phyloP scores from a whole-genome alignment of 2,329 filamentous ascomycete species.

The Thermomyces lanuginosus region DNA sequence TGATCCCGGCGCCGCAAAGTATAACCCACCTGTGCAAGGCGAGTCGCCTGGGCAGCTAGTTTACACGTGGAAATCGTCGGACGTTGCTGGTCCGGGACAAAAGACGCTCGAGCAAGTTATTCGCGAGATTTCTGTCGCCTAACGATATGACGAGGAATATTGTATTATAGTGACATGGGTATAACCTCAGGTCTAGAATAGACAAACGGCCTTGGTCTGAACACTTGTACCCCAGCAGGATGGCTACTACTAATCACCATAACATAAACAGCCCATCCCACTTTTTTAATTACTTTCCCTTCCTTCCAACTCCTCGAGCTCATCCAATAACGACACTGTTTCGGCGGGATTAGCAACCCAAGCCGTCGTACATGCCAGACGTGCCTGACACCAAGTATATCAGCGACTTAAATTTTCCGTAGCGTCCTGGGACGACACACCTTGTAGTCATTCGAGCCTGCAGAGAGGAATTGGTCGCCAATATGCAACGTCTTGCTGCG shows the following conservation, averaged over 20 bases:
- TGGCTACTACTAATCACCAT: too few relatives aligned
- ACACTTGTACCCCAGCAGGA: too few relatives aligned
- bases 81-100: too few relatives aligned
- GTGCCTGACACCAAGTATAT: conserved; percentile 33
- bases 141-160: too few relatives aligned
- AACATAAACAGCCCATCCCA: too few relatives aligned
- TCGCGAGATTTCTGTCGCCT: conserved; percentile 3
- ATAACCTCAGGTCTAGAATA: too few relatives aligned
- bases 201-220: too few relatives aligned
- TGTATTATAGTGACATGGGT: too few relatives aligned
- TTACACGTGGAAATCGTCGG: conserved; percentile 4
- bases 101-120: conserved; percentile 6
- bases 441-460: conserved; percentile 95
- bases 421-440: too few relatives aligned
- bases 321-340: conserved; percentile 77
- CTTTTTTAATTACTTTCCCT: too few relatives aligned
- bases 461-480: conserved; percentile 87
- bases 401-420: too few relatives aligned
- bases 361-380: conserved; percentile 80
- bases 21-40: conserved; percentile 3
- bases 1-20: conserved; percentile 3
- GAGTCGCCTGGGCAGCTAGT: neutral
- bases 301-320: conserved; percentile 44
- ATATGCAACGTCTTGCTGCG: conserved; percentile 78
- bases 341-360: conserved; percentile 92